phyloP scores from a whole-genome alignment of 2,329 filamentous ascomycete species.

The Paraphoma chrysanthemicola region DNA sequence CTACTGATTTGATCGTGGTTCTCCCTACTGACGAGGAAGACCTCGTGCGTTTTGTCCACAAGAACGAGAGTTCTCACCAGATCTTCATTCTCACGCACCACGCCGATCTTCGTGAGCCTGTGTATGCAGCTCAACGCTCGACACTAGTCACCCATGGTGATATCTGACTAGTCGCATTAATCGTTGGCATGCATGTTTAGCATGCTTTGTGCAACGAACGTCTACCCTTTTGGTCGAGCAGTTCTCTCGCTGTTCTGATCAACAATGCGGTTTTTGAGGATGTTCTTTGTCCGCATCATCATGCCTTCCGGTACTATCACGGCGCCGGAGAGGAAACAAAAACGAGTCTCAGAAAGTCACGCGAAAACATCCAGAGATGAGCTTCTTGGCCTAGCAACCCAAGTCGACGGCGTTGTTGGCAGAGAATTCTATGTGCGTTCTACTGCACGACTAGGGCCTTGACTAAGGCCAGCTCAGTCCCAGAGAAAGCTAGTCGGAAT shows the following conservation, averaged over 20 bases:
- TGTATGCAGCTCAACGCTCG: constrained; percentile 56
- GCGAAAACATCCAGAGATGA: constrained; percentile 79
- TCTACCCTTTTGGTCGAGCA: constrained; percentile 51
- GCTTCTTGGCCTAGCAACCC: constrained; percentile 23
- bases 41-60: constrained; percentile 59
- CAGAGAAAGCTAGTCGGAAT: constrained; percentile 22
- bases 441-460: constrained; percentile 36
- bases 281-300: constrained; percentile 86
- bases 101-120: constrained; percentile 52
- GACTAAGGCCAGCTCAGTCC: constrained; percentile 10
- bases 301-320: constrained; percentile 64
- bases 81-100: constrained; percentile 53
- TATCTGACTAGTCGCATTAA: constrained; percentile 71
- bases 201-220: constrained; percentile 64
- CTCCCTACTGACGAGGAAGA: constrained; percentile 44
- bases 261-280: constrained; percentile 87
- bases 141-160: constrained; percentile 55
- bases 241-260: constrained; percentile 28
- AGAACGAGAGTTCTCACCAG: constrained; percentile 43
- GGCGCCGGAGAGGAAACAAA: constrained; percentile 82
- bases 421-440: constrained; percentile 24
- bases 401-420: constrained; percentile 21
- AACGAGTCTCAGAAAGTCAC: constrained; percentile 89
- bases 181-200: constrained; percentile 64
- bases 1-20: constrained; percentile 12